A percentile compares a stretch with the other conserved stretches of the same genome.
phyloP scores from a whole-genome alignment of 2,329 filamentous ascomycete genomes.

The Verticillium nonalfalfae region DNA sequence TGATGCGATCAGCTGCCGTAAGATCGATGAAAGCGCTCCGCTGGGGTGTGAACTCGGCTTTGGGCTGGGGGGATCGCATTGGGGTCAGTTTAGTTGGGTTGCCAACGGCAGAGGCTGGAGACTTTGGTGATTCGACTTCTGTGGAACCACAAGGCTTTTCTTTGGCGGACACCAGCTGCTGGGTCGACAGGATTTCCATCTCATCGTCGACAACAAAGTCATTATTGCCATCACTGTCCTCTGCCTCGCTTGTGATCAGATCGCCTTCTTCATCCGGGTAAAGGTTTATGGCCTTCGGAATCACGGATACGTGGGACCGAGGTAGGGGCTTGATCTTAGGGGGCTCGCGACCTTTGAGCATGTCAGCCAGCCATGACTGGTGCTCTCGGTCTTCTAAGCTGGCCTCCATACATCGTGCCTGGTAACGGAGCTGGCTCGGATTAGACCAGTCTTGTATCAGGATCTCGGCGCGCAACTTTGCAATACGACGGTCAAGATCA shows the following conservation, averaged over 20 bases:
- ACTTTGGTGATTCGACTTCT: background rate
- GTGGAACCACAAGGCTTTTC: background rate
- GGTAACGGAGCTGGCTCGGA: slow-evolving; percentile 42
- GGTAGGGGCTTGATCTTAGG: slow-evolving; percentile 18
- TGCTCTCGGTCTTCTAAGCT: slow-evolving; percentile 57
- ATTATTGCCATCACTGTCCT: slow-evolving; percentile 32
- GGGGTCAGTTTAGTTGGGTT: background rate
- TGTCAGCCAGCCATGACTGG: slow-evolving; percentile 39
- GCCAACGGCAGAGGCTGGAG: background rate
- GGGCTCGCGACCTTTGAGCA: slow-evolving; percentile 37
- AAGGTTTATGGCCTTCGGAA: background rate
- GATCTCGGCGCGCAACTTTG: slow-evolving; percentile 49
- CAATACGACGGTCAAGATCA: slow-evolving; percentile 43
- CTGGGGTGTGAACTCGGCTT: background rate
- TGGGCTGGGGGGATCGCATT: background rate
- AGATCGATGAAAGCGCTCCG: slow-evolving; percentile 6
- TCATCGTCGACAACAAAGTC: slow-evolving; percentile 41
- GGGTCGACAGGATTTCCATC: background rate
- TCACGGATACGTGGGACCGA: background rate
- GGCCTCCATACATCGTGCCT: slow-evolving; percentile 54
- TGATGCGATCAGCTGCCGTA: slow-evolving; percentile 3
- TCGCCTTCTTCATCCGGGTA: slow-evolving; percentile 36
- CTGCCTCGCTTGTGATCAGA: slow-evolving; percentile 38
- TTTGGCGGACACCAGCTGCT: background rate
- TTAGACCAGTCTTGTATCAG: slow-evolving; percentile 44